Evolutionary conservation across 2,329 filamentous ascomycete species (phyloP), one percentile per base, ranked within the genome.

Genomic region (Colletotrichum sp.): DNA sequence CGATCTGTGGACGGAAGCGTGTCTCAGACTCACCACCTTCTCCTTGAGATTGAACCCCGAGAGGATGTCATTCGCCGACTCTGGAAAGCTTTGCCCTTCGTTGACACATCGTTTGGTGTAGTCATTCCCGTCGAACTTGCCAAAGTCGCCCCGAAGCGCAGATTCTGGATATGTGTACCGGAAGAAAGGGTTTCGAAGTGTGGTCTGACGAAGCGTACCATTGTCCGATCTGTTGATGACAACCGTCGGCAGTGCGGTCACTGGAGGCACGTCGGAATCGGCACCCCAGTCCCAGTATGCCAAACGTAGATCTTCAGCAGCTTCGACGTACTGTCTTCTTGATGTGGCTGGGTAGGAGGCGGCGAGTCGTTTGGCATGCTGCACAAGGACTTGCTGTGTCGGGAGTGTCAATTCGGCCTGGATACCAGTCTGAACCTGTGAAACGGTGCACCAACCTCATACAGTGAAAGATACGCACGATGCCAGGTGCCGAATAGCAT

Each of bases 281-380:
- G 76, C 72, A 3, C 84, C 88, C 89, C 88, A 91, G 80, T 90
- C 89, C 89, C 89, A 90, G 80, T 83, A 90, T 3, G 89, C 88
- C 15, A 85, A 79, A 36, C 88, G 85, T 31, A 90, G 83, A 0
- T 77, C 80, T 54, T 87, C 81, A 4, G 88, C 88, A 3, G 88
- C 88, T 5, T 82, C 76, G 27, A 79, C 76, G 76, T 90, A 90
- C 27, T 72, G 31, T 12, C 64, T 8, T 8, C 54, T 76, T 8
- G 55, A 47, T 21, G 36, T 21, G 15, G 38, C 47, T 8, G 75
- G 75, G 31, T 76, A 76, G 12, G 51, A 33, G 2, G 8, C n/a
- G 6, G 79, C 80, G 3, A 80, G 76, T 3, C 67, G 64, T 38
- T 79, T 78, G 27, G 79, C 78, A 9, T 77, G 75, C 6, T 54